phyloP scores from a whole-genome alignment of 768 basidiomycete genomes.

The Glaciozyma martinii region DNA sequence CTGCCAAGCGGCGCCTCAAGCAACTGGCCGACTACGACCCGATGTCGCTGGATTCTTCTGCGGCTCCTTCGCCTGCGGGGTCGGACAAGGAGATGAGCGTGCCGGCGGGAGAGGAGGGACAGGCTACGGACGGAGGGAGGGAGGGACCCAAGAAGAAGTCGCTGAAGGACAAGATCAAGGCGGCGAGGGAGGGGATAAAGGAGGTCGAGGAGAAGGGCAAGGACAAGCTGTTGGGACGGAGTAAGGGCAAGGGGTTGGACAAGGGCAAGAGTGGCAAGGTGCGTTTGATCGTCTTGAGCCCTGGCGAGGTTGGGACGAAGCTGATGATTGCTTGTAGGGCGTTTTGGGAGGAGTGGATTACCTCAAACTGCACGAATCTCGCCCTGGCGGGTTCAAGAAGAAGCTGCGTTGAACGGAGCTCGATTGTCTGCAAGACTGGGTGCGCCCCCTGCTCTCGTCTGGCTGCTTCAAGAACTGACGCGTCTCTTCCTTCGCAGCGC shows the following conservation, averaged over 20 bases:
- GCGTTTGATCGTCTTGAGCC: too few species aligned
- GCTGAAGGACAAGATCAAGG: neutral
- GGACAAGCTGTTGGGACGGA: neutral
- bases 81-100: neutral
- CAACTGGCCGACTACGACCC: constrained; percentile 1
- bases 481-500: too few species aligned
- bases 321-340: neutral
- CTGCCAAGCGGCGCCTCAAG: neutral
- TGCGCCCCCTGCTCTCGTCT: neutral
- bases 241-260: neutral
- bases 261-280: neutral
- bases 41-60: neutral
- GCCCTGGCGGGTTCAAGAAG: neutral
- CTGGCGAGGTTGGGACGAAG: too few species aligned
- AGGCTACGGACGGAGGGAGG: neutral
- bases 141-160: neutral
- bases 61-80: neutral
- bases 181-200: neutral
- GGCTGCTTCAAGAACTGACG: neutral
- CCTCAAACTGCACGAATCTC: neutral
- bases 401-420: neutral
- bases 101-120: neutral
- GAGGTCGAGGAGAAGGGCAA: neutral
- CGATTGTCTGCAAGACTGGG: neutral
- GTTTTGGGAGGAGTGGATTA: neutral